A percentile compares a stretch with the other conserved stretches of the same genome.
These are phyloP conservation scores for Penicillium brevicompactum DNA, from an alignment of 2,329 filamentous ascomycete species.

Conservation along the genomic window DNA sequence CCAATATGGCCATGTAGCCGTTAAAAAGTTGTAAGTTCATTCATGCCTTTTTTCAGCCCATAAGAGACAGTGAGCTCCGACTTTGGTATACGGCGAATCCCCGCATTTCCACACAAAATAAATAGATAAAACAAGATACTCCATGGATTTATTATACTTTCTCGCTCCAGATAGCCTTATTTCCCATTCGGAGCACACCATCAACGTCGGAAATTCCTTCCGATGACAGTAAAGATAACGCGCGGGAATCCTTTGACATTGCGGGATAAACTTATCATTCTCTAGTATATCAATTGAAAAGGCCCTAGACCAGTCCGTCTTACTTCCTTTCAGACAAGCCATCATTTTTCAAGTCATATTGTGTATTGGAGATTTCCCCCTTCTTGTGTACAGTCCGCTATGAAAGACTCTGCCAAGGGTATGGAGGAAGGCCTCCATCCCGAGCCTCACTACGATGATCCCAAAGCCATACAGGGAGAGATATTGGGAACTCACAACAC, in stretches of 20 bases:
- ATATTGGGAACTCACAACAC: neutral
- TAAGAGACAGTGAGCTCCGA: neutral
- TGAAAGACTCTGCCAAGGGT: conserved; percentile 7
- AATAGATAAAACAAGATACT: neutral
- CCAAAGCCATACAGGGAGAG: conserved; percentile 10
- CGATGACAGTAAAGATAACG: neutral
- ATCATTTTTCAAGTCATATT: neutral
- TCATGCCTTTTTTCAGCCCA: neutral
- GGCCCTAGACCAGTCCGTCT: neutral
- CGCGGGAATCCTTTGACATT: neutral
- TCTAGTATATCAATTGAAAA: neutral
- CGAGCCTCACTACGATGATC: conserved; percentile 5
- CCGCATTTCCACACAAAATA: neutral
- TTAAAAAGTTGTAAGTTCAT: neutral
- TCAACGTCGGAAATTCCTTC: neutral
- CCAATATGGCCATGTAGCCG: neutral
- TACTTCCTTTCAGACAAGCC: neutral
- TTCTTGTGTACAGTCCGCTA: neutral
- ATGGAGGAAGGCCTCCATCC: conserved; percentile 4
- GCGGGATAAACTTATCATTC: neutral
- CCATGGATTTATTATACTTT: neutral
- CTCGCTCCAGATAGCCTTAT: neutral
- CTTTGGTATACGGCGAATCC: neutral
- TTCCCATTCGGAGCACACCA: neutral
- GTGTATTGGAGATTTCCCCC: neutral